phyloP scores from a whole-genome alignment of 2,329 filamentous ascomycete species.

The Aaosphaeria arxii region DNA sequence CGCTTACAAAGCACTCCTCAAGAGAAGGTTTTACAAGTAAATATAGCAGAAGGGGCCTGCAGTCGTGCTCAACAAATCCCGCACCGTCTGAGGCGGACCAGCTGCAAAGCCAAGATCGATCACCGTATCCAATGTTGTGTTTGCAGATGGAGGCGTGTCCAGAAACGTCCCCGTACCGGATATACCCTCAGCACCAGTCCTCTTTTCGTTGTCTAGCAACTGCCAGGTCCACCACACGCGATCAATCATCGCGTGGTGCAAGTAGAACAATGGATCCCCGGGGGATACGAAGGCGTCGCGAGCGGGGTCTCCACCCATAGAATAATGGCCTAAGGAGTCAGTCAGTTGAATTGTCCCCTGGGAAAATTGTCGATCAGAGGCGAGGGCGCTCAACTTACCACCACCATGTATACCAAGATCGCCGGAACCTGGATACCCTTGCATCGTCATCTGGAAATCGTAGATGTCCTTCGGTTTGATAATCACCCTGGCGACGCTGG shows the following conservation, averaged over 20 bases:
- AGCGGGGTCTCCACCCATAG: conserved; percentile 19
- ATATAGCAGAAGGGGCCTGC: conserved; percentile 49
- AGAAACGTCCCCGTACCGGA: conserved; percentile 47
- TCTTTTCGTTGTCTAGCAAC: conserved; percentile 39
- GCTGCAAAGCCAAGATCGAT: conserved; percentile 40
- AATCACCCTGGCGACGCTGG: conserved; percentile 26
- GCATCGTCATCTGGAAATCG: conserved; percentile 40
- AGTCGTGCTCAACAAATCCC: conserved; percentile 45
- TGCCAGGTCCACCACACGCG: conserved; percentile 51
- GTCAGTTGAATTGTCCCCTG: background rate
- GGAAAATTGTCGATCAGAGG: too few relatives aligned
- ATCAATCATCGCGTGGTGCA: conserved; percentile 49
- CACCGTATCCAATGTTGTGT: conserved; percentile 45
- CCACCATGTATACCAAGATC: conserved; percentile 30
- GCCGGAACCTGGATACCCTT: conserved; percentile 31
- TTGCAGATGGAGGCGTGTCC: conserved; percentile 41
- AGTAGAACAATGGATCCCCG: conserved; percentile 46
- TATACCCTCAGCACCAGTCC: conserved; percentile 29
- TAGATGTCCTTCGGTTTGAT: conserved; percentile 23
- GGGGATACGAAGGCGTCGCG: conserved; percentile 46
- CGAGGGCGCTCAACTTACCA: conserved; percentile 1
- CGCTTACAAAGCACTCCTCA: too few relatives aligned
- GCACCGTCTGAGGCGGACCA: conserved; percentile 25
- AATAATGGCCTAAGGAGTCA: conserved; percentile 29
- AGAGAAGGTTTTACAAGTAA: conserved; percentile 27